These are phyloP conservation scores for Pythium oligandrum DNA, from an alignment of 352 stramenopile species.

Conservation along the genomic window DNA sequence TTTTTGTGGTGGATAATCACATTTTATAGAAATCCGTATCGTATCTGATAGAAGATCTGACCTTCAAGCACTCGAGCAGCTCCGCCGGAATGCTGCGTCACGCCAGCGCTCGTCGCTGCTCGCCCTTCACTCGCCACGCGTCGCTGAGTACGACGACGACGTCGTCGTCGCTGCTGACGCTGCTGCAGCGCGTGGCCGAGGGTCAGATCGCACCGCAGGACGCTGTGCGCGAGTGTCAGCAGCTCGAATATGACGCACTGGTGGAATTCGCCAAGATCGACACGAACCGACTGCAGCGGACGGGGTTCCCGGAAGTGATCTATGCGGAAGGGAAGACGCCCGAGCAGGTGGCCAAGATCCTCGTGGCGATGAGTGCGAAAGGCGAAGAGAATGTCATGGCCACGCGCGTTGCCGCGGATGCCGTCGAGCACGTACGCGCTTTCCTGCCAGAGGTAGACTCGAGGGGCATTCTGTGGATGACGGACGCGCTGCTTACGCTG, in stretches of 20 bases:
- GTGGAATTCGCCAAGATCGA: constrained; percentile 84
- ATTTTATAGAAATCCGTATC: too few species aligned
- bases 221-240: constrained; percentile 22
- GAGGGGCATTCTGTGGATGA: background rate
- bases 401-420: constrained; percentile 59
- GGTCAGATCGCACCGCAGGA: constrained; percentile 34
- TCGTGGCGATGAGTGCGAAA: constrained; percentile 83
- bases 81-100: too few species aligned
- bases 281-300: constrained; percentile 79
- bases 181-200: constrained; percentile 54
- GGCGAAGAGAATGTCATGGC: constrained; percentile 71
- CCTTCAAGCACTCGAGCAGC: too few species aligned
- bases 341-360: constrained; percentile 86
- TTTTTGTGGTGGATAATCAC: too few species aligned
- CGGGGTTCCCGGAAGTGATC: constrained; percentile 94
- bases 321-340: constrained; percentile 93
- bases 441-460: constrained; percentile 29
- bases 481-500: too few species aligned
- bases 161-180: constrained; percentile 27
- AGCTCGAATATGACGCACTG: constrained; percentile 47
- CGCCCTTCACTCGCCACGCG: too few species aligned
- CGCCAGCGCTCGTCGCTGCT: too few species aligned
- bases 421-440: constrained; percentile 33
- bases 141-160: constrained; percentile 9
- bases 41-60: too few species aligned